Evolutionary conservation across 2,329 filamentous ascomycete species (phyloP).

Genomic region (Tolypocladium ophioglossoides): DNA sequence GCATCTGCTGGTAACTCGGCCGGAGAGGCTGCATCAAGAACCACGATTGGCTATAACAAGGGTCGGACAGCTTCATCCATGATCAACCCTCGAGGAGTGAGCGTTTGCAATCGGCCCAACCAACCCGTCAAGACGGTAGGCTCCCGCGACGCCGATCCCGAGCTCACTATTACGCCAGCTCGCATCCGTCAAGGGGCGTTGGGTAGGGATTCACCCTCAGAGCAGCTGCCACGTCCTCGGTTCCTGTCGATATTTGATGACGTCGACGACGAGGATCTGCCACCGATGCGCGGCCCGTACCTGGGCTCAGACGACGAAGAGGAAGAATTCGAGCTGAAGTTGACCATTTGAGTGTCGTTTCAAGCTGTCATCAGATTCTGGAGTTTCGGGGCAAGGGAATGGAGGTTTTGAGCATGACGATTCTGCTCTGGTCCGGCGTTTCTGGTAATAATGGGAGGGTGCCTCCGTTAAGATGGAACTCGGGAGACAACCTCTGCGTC

Average conservation of each 20-base stretch:
- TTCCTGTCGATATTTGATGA: constrained; percentile 51
- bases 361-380: not conserved
- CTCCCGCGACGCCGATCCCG: constrained; percentile 7
- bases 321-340: constrained; percentile 44
- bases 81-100: constrained; percentile 19
- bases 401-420: not conserved
- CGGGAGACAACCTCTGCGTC: not conserved
- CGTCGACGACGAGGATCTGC: constrained; percentile 28
- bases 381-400: not conserved
- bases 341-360: constrained; percentile 18
- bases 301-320: constrained; percentile 34
- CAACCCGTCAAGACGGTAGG: constrained; percentile 8
- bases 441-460: not conserved
- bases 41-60: constrained; percentile 76
- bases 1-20: constrained; percentile 46
- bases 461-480: not conserved
- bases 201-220: constrained; percentile 5
- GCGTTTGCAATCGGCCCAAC: constrained; percentile 5
- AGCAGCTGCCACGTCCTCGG: constrained; percentile 29
- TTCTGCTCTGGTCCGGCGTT: not conserved
- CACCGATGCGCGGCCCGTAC: constrained; percentile 13
- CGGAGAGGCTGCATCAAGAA: constrained; percentile 60
- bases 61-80: constrained; percentile 50
- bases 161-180: constrained; percentile 38
- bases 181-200: constrained; percentile 15